Conservation (phyloP, 2,329 filamentous ascomycete genomes). For the Botrytis medusae region DNA sequence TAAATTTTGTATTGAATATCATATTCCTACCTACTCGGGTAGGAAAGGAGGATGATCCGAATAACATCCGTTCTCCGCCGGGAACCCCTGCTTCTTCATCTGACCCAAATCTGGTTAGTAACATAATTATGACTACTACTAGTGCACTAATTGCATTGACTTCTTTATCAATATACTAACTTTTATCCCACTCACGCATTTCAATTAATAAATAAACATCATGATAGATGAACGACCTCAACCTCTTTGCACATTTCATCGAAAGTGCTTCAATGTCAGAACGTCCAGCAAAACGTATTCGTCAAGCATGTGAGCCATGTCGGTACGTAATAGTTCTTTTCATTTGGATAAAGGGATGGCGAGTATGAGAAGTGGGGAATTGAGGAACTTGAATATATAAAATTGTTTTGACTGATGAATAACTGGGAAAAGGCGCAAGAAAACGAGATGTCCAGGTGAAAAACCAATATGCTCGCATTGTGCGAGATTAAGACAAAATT, state of each 20-base stretch:
- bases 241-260: slow-evolving; percentile 21
- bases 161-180: slow-evolving; percentile 3
- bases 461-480: slow-evolving; percentile 51
- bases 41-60: not conserved
- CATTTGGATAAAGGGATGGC: not conserved
- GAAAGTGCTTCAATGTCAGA: slow-evolving; percentile 26
- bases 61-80: slow-evolving; percentile 19
- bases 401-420: slow-evolving; percentile 10
- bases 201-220: not conserved
- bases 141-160: not conserved
- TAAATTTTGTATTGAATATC: not conserved
- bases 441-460: slow-evolving; percentile 52
- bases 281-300: slow-evolving; percentile 37
- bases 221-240: slow-evolving; percentile 17
- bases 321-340: slow-evolving; percentile 32
- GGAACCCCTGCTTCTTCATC: slow-evolving; percentile 4
- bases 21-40: not conserved
- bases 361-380: not conserved
- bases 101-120: not conserved
- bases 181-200: not conserved
- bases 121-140: not conserved
- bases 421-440: slow-evolving; percentile 46
- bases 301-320: slow-evolving; percentile 43
- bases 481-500: slow-evolving; percentile 48
- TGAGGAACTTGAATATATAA: not conserved